A percentile compares a stretch with the other conserved stretches of the same genome.
phyloP scores from a whole-genome alignment of 345 rosid genomes.

The Lumnitzera littorea region DNA sequence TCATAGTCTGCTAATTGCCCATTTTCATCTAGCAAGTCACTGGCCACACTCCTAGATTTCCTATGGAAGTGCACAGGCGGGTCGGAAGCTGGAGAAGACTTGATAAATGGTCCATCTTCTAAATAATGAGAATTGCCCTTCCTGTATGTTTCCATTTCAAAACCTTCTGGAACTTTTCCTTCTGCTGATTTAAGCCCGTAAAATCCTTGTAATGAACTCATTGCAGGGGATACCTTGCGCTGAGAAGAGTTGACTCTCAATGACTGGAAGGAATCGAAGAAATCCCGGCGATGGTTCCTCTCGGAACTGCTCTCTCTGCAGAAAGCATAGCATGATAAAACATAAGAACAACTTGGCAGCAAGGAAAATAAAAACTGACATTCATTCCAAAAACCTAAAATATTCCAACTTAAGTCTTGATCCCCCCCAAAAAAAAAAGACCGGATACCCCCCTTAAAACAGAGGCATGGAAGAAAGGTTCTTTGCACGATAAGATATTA shows the following conservation, averaged over 20 bases:
- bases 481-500: too few relatives aligned
- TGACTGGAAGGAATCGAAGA: constrained; percentile 57
- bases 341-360: background rate
- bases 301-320: constrained; percentile 43
- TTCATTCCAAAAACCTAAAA: too few relatives aligned
- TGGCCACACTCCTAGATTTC: constrained; percentile 56
- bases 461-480: too few relatives aligned
- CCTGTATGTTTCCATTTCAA: constrained; percentile 42
- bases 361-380: too few relatives aligned
- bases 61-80: constrained; percentile 35
- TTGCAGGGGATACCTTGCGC: constrained; percentile 55
- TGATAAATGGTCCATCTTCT: constrained; percentile 25
- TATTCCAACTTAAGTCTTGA: too few relatives aligned
- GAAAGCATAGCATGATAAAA: constrained; percentile 6
- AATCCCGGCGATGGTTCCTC: constrained; percentile 19
- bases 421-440: too few relatives aligned
- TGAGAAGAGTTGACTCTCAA: constrained; percentile 38
- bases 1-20: constrained; percentile 24
- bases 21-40: constrained; percentile 35
- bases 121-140: constrained; percentile 23
- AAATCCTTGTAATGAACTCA: constrained; percentile 72
- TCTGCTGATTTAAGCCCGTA: constrained; percentile 51
- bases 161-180: constrained; percentile 31
- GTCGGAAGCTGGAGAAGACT: constrained; percentile 24
- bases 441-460: too few relatives aligned